Evolutionary conservation across 179 eudicot genomes (phyloP), one percentile per base, ranked within the genome.

Genomic region (Corrigiola litoralis): DNA sequence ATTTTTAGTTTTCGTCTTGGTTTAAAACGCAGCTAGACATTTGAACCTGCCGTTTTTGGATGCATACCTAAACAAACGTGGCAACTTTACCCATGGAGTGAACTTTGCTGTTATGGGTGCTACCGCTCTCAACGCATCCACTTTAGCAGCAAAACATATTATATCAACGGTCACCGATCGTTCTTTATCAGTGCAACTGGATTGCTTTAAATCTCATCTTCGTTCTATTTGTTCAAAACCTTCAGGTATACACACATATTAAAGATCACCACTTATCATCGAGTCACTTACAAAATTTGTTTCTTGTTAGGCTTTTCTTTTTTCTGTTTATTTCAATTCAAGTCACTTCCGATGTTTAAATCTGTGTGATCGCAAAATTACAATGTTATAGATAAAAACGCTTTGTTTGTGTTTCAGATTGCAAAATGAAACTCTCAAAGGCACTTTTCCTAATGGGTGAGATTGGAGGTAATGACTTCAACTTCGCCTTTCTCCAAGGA

Each of bases 381-480:
- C n/a, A n/a, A n/a, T n/a, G n/a, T n/a, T n/a, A n/a, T n/a, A n/a
- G n/a, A n/a, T n/a, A n/a, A n/a, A n/a, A n/a, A n/a, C 36, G 16
- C 5, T 45, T 44, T 4, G 7, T 29, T 42, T 42, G 1, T 4
- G 12, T 32, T 4, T 49, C 17, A 69, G 67, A 69, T 2, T 33
- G 73, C 67, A 53, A 42, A 25, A 13, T 11, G 13, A 53, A 69
- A 54, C 61, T 69, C 2, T 25, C 41, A 9, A 69, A 61, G 20
- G 67, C 52, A 24, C 73, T 69, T 3, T 28, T 69, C 31, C 21
- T 69, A 42, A 61, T 69, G 71, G 75, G 75, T 40, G 75, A 72
- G 65, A 53, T 65, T 1, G 75, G 75, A 58, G 75, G 75, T 28
- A 72, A 72, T 25, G 70, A 72, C 47, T 72, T 49, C 29, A 72